Base-by-base conservation (phyloP, 495 filamentous ascomycete genomes). In the Tuber aestivum region DNA sequence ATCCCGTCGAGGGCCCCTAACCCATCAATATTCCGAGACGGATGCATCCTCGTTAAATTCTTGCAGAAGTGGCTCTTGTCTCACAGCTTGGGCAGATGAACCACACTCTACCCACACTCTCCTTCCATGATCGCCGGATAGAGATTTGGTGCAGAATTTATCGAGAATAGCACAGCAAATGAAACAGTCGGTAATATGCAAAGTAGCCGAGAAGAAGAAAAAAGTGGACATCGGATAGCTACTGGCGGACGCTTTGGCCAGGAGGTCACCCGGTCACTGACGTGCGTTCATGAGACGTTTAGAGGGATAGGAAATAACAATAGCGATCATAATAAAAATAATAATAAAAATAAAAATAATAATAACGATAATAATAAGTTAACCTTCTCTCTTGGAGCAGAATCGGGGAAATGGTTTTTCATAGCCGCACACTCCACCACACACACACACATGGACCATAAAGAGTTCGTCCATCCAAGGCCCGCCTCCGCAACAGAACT, bases 61-160 rank as follows among this genome's bases (percentile, higher is more conserved):
- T 65, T 65, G 56, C 56, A 65, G 56, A 65, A 65, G 56, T 65
- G 56, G 56, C 56, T 16, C 56, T 32, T 65, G 56, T 65, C 56
- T 32, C 56, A 65, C 56, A 65, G 23, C 50, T 61, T 61, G 10
- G 56, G 32, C 56, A 65, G 56, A 65, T 65, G 3, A 10, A 5
- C 48, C 48, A n/a, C 48, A 61, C 56, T 32, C 56, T 65, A 65
- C 56, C 56, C 56, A 65, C 56, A 65, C 56, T 27, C 32, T 1
- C n/a, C 9, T 65, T 0, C n/a, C 12, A 65, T 32, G n/a, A 65
- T 14, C 12, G 56, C 56, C 56, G 56, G 56, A 65, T 65, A 27
- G 14, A 65, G 56, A 65, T 65, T 65, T 18, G 10, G n/a, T 32
- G n/a, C 27, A 61, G 50, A 61, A 61, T 61, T 61, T 16, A 65